Percentiles rank a stretch among this genome's conserved stretches.
Conservation (phyloP, 345 rosid genomes). For the Trapa bicornis region DNA sequence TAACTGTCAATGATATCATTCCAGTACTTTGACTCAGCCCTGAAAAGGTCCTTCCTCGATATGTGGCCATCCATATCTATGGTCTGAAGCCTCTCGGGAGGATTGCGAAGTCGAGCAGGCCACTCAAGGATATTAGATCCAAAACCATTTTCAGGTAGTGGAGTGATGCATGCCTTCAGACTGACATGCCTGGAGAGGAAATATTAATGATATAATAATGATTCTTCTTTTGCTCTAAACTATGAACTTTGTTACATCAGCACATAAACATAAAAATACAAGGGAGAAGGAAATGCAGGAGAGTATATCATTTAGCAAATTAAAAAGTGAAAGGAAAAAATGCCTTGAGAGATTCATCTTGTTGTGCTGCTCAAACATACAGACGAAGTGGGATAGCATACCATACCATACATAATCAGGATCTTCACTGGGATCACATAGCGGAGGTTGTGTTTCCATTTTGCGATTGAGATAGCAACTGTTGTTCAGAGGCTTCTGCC, state of each 20-base stretch:
- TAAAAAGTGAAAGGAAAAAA: too few relatives aligned
- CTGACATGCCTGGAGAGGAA: constrained; percentile 49
- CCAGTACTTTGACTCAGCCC: constrained; percentile 90
- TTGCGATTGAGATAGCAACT: constrained; percentile 71
- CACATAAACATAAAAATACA: neutral
- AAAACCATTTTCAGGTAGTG: constrained; percentile 72
- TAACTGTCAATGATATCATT: constrained; percentile 56
- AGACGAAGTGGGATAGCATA: constrained; percentile 16
- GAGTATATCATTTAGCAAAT: too few relatives aligned
- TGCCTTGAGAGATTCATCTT: too few relatives aligned
- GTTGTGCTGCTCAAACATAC: neutral
- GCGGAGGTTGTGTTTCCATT: constrained; percentile 46
- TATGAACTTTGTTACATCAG: too few relatives aligned
- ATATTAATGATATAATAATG: neutral
- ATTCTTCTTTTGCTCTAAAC: neutral
- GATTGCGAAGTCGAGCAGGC: constrained; percentile 73
- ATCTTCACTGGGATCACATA: constrained; percentile 66
- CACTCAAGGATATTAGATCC: constrained; percentile 61
- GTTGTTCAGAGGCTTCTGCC: constrained; percentile 78
- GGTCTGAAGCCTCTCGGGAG: constrained; percentile 88
- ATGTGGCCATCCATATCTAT: constrained; percentile 70
- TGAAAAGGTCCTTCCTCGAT: constrained; percentile 77
- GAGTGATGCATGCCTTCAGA: constrained; percentile 77
- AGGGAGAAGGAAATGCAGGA: neutral
- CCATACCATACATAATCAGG: constrained; percentile 90